Conservation (phyloP, 2,329 filamentous ascomycete species). For the Talaromyces pinophilus region DNA sequence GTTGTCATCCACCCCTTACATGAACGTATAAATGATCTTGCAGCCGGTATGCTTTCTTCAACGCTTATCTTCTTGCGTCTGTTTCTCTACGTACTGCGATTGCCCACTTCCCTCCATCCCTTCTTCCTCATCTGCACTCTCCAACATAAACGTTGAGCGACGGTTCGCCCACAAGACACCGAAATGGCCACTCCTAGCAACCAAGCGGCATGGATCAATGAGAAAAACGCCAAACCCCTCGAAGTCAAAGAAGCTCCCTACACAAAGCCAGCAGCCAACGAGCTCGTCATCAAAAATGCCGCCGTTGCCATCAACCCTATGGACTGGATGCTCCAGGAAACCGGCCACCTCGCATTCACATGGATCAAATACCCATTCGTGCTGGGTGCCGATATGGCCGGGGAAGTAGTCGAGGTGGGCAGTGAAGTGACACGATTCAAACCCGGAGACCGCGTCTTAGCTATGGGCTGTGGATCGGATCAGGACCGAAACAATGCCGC, state of each 20-base stretch:
- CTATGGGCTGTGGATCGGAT: constrained; percentile 14
- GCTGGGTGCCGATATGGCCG: constrained; percentile 31
- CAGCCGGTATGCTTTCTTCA: background rate
- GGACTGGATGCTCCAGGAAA: constrained; percentile 27
- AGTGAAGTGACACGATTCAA: constrained; percentile 23
- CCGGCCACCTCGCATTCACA: constrained; percentile 14
- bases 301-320: constrained; percentile 32
- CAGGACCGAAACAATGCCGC: background rate
- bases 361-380: constrained; percentile 30
- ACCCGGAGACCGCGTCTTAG: constrained; percentile 32
- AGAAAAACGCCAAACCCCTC: constrained; percentile 24
- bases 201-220: constrained; percentile 28
- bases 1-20: background rate
- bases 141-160: background rate
- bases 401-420: constrained; percentile 27
- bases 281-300: constrained; percentile 28
- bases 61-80: background rate
- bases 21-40: constrained; percentile 7
- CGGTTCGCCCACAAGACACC: background rate
- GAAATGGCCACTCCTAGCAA: constrained; percentile 21
- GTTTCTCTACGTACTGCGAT: background rate
- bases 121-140: background rate
- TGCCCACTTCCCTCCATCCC: background rate
- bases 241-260: constrained; percentile 25
- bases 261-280: constrained; percentile 24